Evolutionary conservation across 2,329 filamentous ascomycete species (phyloP).

Genomic region (Didymella segeticola): DNA sequence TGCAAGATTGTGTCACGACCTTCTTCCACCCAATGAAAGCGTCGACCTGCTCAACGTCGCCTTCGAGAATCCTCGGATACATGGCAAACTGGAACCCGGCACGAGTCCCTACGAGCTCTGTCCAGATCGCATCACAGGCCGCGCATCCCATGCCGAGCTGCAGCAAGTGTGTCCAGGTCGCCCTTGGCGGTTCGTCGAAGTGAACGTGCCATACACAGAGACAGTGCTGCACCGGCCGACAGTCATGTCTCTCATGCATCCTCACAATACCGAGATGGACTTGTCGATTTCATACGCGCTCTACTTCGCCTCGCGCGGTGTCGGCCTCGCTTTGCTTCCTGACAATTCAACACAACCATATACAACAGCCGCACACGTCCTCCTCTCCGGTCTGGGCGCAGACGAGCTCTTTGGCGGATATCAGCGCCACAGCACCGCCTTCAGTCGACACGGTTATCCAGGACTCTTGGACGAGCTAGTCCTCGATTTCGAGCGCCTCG

Average conservation of each 20-base stretch:
- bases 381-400: constrained; percentile 91
- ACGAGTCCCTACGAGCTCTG: constrained; percentile 76
- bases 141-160: constrained; percentile 80
- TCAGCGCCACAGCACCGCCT: constrained; percentile 80
- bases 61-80: constrained; percentile 86
- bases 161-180: constrained; percentile 70
- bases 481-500: constrained; percentile 83
- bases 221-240: constrained; percentile 70
- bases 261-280: constrained; percentile 99
- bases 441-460: constrained; percentile 69
- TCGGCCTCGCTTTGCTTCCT: constrained; percentile 52
- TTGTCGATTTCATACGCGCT: constrained; percentile 90
- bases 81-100: constrained; percentile 45
- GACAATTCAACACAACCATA: constrained; percentile 53
- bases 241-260: constrained; percentile 81
- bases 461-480: constrained; percentile 82
- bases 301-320: constrained; percentile 90
- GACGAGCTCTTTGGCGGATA: constrained; percentile 98
- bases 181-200: constrained; percentile 81
- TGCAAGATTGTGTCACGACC: constrained; percentile 78
- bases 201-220: constrained; percentile 83
- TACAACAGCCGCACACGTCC: constrained; percentile 75
- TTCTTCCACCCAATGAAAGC: constrained; percentile 70
- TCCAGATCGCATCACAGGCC: constrained; percentile 87
- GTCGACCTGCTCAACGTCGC: constrained; percentile 95